Base-by-base conservation (phyloP, 2,329 filamentous ascomycete species). In the Neophaeococcomyces aloes region DNA sequence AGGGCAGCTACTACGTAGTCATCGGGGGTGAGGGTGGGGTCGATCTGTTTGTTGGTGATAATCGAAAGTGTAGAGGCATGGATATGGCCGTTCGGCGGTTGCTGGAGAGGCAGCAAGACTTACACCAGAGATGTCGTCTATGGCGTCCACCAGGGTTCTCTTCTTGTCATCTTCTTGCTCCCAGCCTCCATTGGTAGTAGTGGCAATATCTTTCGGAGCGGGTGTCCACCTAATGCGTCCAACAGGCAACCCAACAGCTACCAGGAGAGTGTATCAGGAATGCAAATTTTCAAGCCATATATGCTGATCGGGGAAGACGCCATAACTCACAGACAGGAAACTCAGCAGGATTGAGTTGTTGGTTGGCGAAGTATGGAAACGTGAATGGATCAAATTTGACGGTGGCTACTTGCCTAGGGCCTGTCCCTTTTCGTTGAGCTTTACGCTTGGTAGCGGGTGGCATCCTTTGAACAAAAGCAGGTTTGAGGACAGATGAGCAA, bases 291-390 rank as follows among this genome's bases (percentile, higher is more conserved):
- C 15, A 21, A 15, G 33, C 21, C 21, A 11, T 10, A 19, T 15
- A 27, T 17, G 13, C 18, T 18, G 6, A 23, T 32, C n/a, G 15
- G 8, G 32, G 27, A 19, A 3, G 6, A 29, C 7, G 29, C n/a
- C 23, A 3, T 40, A 29, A 48, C 48, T 35, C 45, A 53, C 54
- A 41, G n/a, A 6, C 18, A 23, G 54, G 48, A 29, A 52, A 56
- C 21, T 47, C 45, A n/a, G 30, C 35, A 6, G 45, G 47, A 30
- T 56, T 49, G 13, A 56, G 52, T 29, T 50, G 42, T 19, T 53
- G 45, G 41, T 56, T 50, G 13, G 50, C 52, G 36, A 56, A 56
- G 39, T 54, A 56, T 8, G 54, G 54, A 19, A 55, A 47, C 14
- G 30, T 27, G 23, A 27, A 27, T 6, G 23, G 23, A 10, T 27